Evolutionary conservation across 2,329 filamentous ascomycete species (phyloP), one percentile per base, ranked within the genome.

Genomic region (Aspergillus sp.): DNA sequence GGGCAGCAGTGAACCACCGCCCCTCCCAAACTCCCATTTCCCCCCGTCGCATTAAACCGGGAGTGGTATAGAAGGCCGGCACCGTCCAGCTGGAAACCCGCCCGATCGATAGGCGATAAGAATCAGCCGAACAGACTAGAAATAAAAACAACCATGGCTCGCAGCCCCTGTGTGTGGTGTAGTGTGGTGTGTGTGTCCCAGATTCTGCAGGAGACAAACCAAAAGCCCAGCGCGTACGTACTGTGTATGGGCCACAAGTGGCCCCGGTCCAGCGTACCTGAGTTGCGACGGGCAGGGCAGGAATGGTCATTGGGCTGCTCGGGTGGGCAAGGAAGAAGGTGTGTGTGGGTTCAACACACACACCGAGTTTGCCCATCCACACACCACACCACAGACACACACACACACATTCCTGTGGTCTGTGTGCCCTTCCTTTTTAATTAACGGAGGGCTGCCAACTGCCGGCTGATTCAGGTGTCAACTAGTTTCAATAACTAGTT

Each of bases 381-480:
- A 32, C 10, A 10, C 10, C 9, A 32, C 30, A 32, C 30, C 30
- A 32, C 30, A 32, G 9, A 32, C 30, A 32, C 10, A 10, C 10
- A 30, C 30, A 32, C 32, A 13, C 32, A 36, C 32, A 36, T 12
- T 36, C 17, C 3, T 15, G 53, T 55, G 53, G 53, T 55, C 53
- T 55, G 53, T 55, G 53, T 30, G 38, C 52, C 15, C 28, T 52
- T 52, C 21, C 15, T 43, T 39, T 53, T 50, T 50, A 50, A 50
- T 50, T 50, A 50, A 30, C 47, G 25, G 47, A 50, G 53, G 52
- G 52, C 52, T 55, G 53, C 21, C 23, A 32, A 28, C 41, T 50
- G 47, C 47, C 47, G 47, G 47, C 25, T 25, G 47, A 50, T 50
- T 50, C 47, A 50, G 47, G 17, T 50, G 28, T 28, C 47, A 50